A percentile compares a stretch with the other conserved stretches of the same genome.
Evolutionary conservation across 164 flowering plant genomes (phyloP).

Genomic region (Aristolochia contorta): DNA sequence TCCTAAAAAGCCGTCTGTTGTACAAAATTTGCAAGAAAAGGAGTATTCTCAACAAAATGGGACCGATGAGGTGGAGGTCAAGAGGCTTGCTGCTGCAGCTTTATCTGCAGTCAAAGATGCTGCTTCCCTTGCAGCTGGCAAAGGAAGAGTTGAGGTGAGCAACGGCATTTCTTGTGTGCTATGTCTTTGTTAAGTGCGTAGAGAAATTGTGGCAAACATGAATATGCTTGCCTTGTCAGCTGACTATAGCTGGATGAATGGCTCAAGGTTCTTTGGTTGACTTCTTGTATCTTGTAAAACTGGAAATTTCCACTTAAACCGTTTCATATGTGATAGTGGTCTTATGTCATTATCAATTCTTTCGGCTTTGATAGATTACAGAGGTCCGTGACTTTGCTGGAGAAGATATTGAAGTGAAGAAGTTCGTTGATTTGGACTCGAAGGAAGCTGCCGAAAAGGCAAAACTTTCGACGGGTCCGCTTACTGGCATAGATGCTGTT

Average conservation of each 20-base stretch:
- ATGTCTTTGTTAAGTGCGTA: neutral
- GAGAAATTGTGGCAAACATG: neutral
- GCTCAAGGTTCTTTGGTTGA: too few relatives aligned
- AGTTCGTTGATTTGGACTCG: slow-evolving; percentile 67
- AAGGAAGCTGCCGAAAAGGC: slow-evolving; percentile 72
- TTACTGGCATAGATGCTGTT: slow-evolving; percentile 82
- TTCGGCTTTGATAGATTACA: slow-evolving; percentile 33
- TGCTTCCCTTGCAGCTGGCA: slow-evolving; percentile 29
- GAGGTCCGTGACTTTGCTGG: slow-evolving; percentile 95
- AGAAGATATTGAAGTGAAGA: slow-evolving; percentile 66
- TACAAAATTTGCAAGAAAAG: slow-evolving; percentile 17
- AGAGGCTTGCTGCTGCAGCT: slow-evolving; percentile 86
- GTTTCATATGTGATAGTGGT: neutral
- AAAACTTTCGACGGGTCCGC: slow-evolving; percentile 28
- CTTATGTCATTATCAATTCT: neutral
- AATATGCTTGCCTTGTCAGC: too few relatives aligned
- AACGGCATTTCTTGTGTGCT: neutral
- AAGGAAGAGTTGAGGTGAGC: slow-evolving; percentile 80
- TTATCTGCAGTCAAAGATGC: slow-evolving; percentile 67
- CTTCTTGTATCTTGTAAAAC: too few relatives aligned
- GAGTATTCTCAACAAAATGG: slow-evolving; percentile 26
- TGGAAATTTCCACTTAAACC: neutral
- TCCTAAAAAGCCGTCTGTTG: slow-evolving; percentile 30
- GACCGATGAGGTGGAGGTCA: slow-evolving; percentile 58
- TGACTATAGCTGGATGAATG: too few relatives aligned